A percentile compares a stretch with the other conserved stretches of the same genome.
phyloP scores from a whole-genome alignment of 805 yeast species.

The Yarrowia yakushimensis region DNA sequence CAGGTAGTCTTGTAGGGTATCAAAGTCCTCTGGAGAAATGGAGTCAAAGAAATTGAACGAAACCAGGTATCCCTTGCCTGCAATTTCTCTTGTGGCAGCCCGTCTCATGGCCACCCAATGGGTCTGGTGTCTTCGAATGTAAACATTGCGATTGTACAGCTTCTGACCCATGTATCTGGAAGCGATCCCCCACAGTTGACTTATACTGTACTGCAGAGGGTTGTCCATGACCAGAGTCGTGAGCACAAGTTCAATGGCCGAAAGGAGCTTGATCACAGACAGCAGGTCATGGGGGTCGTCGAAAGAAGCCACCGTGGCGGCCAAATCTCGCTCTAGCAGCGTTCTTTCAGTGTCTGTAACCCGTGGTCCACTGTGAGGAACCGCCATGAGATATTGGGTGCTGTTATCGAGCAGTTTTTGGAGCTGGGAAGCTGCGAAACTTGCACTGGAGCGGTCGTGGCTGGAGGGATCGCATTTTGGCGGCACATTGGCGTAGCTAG shows the following conservation, averaged over 20 bases:
- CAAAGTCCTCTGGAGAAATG: neutral
- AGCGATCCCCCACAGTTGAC: neutral
- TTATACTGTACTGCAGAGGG: neutral
- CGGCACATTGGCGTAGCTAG: neutral
- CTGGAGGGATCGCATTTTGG: neutral
- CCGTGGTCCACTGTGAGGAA: neutral
- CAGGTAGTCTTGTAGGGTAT: neutral
- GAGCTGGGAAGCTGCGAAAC: neutral
- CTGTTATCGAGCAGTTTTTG: neutral
- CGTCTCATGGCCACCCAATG: slow-evolving; percentile 13
- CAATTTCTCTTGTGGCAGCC: neutral
- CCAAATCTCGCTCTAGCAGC: neutral
- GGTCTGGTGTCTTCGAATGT: neutral
- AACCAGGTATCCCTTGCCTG: neutral
- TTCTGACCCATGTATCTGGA: neutral
- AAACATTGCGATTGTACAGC: neutral
- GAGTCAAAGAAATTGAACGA: neutral
- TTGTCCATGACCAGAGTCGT: slow-evolving; percentile 3
- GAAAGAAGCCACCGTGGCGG: neutral
- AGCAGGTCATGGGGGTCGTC: neutral
- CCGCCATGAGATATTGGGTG: neutral
- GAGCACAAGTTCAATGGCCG: neutral
- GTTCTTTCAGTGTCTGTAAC: neutral
- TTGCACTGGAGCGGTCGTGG: neutral
- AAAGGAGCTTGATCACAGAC: neutral